Base-by-base conservation (phyloP, 805 yeast genomes). In the Peterozyma toletana region DNA sequence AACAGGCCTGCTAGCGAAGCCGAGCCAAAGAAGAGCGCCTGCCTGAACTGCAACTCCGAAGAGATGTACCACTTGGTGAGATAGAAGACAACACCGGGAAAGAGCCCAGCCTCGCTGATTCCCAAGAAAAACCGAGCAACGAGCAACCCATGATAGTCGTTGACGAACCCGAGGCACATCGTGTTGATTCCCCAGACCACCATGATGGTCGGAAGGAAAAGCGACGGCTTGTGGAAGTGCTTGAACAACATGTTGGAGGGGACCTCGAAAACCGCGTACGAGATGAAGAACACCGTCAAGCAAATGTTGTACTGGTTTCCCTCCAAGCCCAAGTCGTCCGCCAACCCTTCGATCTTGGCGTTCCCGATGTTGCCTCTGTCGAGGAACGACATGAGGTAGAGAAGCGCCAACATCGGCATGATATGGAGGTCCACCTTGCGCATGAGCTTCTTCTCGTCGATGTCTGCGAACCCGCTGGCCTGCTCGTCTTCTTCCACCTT, bases 341-440 rank as follows among this genome's bases (percentile, higher is more conserved):
- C 56, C 48, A 77, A 50, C 3, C 83, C 83, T 11, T 78, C 81
- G 3, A 73, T 65, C 36, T 67, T 67, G 10, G 83, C 83, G 53
- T 78, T 78, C 50, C 83, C 82, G 43, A 78, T 74, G 53, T 77
- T 77, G 11, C 80, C 71, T 47, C 76, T 67, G 56, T 78, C 83
- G 44, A 78, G 58, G 39, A 67, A 66, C 3, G 78, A 69, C 38
- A 71, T 59, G 45, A 75, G 65, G 52, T 73, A 75, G 37, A 70
- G 56, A 16, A 66, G 45, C 9, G 68, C 57, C 44, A 73, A 56
- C 44, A 73, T 55, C 1, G 78, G 77, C 40, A 73, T 58, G 11
- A 73, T 51, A 39, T 61, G 62, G 39, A 55, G 51, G 50, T 74
- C 79, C 55, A 73, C 60, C 50, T 71, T 71, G 35, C 53, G 56